Conservation (phyloP, 148 eudicot genomes). For the Fagopyrum tataricum region DNA sequence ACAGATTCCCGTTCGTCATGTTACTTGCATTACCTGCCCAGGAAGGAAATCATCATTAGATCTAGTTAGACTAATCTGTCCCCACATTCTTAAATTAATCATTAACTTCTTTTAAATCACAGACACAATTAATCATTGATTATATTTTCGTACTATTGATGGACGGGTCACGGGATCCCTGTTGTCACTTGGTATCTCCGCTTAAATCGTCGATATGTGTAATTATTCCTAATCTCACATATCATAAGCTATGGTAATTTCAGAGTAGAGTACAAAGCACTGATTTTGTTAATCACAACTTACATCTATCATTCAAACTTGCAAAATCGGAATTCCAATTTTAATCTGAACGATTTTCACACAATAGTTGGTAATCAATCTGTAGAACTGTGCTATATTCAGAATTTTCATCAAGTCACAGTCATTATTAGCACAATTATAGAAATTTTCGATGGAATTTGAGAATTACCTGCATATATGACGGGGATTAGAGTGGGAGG, state of each 20-base stretch:
- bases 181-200: background rate
- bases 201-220: background rate
- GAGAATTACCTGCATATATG: slow-evolving; percentile 39
- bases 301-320: background rate
- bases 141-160: background rate
- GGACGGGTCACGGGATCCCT: background rate
- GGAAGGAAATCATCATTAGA: background rate
- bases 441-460: background rate
- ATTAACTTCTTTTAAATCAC: background rate
- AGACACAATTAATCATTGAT: background rate
- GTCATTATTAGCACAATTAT: background rate
- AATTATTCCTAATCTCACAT: too few relatives aligned
- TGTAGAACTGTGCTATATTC: background rate
- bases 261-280: too few relatives aligned
- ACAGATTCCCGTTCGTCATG: slow-evolving; percentile 32
- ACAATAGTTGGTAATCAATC: background rate
- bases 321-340: background rate
- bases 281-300: too few relatives aligned
- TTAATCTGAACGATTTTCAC: background rate
- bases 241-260: too few relatives aligned
- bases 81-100: background rate
- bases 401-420: background rate
- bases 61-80: background rate
- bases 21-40: slow-evolving; percentile 42
- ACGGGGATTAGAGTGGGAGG: slow-evolving; percentile 34